Evolutionary conservation across 2,329 filamentous ascomycete species (phyloP), one percentile per base, ranked within the genome.

Genomic region (Fusarium sp.): DNA sequence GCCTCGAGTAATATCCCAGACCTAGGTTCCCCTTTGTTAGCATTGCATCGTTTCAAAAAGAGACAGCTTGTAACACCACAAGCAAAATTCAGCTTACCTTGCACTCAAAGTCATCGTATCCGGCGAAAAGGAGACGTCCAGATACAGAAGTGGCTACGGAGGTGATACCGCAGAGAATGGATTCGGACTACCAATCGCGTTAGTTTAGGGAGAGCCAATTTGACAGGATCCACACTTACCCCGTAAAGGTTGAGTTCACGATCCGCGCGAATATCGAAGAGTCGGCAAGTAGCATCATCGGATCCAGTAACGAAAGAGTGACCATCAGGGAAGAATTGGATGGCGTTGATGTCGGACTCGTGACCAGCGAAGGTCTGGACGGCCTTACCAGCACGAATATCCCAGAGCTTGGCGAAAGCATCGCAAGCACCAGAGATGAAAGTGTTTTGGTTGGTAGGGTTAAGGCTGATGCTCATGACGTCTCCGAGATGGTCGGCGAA

Each of bases 401-500:
- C 96, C 96, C 96, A 99, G 60, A 99, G 85, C 84, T 99, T 99
- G 62, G 96, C 96, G 79, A 98, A 99, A 18, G 95, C 94, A 81
- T 99, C 96, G 82, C 96, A 99, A 76, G 96, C 96, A 80, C 96
- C 96, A n/a, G 96, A 98, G 70, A 98, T 96, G 80, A 99, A 99
- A 70, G 97, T 96, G 83, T 98, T 98, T 83, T 97, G 94, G 84
- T 98, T 98, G 68, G 97, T 97, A 2, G 96, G 96, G 84, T 99
- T 98, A 82, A 99, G 93, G 87, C 95, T 98, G 84, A 98, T 94
- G 86, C 95, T 98, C 96, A 99, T 99, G 74, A 99, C 96, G 78
- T 99, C 96, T 79, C 96, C 96, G 13, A 99, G 87, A 80, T 99
- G 96, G 82, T 99, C 96, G 77, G 96, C 96, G 75, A 98, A 99